Percentiles rank a stretch among this genome's conserved stretches.
Conservation (phyloP, 164 flowering plant species). For the Annona cherimola region DNA sequence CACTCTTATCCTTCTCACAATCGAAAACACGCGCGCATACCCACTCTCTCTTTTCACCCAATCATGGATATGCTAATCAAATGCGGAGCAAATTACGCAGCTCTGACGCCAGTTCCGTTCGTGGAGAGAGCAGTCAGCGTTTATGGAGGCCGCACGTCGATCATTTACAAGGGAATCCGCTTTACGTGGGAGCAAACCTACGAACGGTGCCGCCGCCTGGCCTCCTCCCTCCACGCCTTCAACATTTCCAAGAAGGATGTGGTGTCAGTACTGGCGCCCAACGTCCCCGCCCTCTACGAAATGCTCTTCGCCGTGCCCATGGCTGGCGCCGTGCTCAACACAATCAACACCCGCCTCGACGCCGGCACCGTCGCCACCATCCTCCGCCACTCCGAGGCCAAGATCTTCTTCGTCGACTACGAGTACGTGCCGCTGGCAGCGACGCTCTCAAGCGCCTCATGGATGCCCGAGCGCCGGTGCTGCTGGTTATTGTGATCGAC, state of each 20-base stretch:
- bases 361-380: slow-evolving; percentile 55
- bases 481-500: slow-evolving; percentile 57
- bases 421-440: slow-evolving; percentile 42
- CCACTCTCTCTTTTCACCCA: too few species aligned
- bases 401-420: slow-evolving; percentile 65
- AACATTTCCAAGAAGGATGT: not conserved
- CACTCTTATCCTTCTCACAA: too few species aligned
- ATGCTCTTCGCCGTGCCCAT: slow-evolving; percentile 95
- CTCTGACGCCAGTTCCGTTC: slow-evolving; percentile 36
- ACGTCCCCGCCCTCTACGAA: slow-evolving; percentile 81
- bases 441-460: slow-evolving; percentile 35
- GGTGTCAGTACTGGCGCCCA: slow-evolving; percentile 77
- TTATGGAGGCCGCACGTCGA: slow-evolving; percentile 22
- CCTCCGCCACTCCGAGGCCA: slow-evolving; percentile 75
- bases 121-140: slow-evolving; percentile 25
- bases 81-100: slow-evolving; percentile 23
- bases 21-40: too few species aligned
- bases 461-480: slow-evolving; percentile 14
- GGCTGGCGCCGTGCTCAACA: slow-evolving; percentile 84
- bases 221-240: slow-evolving; percentile 21
- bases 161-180: slow-evolving; percentile 20
- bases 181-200: slow-evolving; percentile 32
- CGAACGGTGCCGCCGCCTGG: slow-evolving; percentile 29
- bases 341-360: slow-evolving; percentile 75
- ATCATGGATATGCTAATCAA: slow-evolving; percentile 35